These are phyloP conservation scores for Monosporascus sp. DNA, from an alignment of 2,329 filamentous ascomycete species.

Conservation along the genomic window DNA sequence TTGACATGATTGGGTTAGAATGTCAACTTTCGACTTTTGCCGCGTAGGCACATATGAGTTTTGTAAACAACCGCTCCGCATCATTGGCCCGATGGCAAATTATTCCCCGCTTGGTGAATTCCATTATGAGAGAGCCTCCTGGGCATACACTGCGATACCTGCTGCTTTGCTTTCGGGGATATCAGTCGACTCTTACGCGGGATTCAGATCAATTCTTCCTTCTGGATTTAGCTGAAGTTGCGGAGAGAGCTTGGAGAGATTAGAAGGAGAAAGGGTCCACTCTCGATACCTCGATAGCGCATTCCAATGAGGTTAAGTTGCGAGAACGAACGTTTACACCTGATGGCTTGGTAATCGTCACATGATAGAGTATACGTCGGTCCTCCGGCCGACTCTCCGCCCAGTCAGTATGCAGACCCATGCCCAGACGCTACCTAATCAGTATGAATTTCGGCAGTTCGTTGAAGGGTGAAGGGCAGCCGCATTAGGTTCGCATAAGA, in stretches of 20 bases:
- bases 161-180: background rate
- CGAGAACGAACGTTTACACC: background rate
- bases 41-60: background rate
- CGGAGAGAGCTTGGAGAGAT: background rate
- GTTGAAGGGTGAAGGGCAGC: background rate
- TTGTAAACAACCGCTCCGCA: background rate
- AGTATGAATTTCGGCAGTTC: background rate
- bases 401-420: background rate
- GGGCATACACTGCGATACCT: background rate
- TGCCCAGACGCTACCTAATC: background rate
- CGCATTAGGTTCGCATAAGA: background rate
- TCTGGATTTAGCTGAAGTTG: background rate
- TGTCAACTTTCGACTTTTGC: background rate
- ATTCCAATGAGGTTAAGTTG: background rate
- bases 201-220: background rate
- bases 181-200: background rate
- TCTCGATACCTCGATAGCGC: background rate
- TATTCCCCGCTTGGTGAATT: background rate
- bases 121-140: background rate
- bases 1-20: background rate
- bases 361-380: background rate
- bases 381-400: background rate
- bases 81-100: background rate
- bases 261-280: background rate
- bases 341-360: background rate